These are phyloP conservation scores for Caloboletus inedulis DNA, from an alignment of 1,284 basidiomycete species.

Conservation along the genomic window DNA sequence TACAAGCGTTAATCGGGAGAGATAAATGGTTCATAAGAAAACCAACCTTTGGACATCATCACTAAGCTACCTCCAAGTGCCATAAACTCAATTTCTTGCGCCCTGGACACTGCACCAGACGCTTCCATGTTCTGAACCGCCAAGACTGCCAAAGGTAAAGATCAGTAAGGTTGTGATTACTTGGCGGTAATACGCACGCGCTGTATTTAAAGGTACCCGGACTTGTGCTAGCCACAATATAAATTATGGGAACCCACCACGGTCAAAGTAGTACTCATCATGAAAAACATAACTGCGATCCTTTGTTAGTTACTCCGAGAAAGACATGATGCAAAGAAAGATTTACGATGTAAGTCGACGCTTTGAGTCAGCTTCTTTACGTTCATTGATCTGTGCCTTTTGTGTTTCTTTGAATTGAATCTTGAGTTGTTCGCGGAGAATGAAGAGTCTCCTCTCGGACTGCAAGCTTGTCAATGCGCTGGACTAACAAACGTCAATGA, in stretches of 20 bases:
- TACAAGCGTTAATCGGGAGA: slow-evolving; percentile 5
- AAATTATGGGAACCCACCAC: slow-evolving; percentile 15
- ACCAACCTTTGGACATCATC: slow-evolving; percentile 83
- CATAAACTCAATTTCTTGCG: slow-evolving; percentile 75
- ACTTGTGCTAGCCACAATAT: slow-evolving; percentile 51
- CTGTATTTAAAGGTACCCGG: slow-evolving; percentile 89
- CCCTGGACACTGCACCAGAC: slow-evolving; percentile 56
- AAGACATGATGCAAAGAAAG: not conserved
- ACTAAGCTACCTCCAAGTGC: slow-evolving; percentile 79
- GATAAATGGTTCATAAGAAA: not conserved
- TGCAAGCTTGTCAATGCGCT: slow-evolving; percentile 21
- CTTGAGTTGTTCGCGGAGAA: slow-evolving; percentile 70
- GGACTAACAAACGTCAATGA: not conserved
- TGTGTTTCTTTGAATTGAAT: slow-evolving; percentile 75
- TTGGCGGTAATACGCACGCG: slow-evolving; percentile 48
- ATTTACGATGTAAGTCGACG: slow-evolving; percentile 74
- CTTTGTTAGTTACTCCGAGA: slow-evolving; percentile 1
- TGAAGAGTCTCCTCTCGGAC: slow-evolving; percentile 59
- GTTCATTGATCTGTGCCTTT: slow-evolving; percentile 82
- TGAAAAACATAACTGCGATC: slow-evolving; percentile 69
- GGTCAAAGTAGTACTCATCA: slow-evolving; percentile 44
- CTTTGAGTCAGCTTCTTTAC: slow-evolving; percentile 76
- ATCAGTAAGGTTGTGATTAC: slow-evolving; percentile 4
- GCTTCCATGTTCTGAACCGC: slow-evolving; percentile 90
- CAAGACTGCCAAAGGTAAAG: slow-evolving; percentile 47